These are phyloP conservation scores for Sungouiozyma intestinalis DNA, from an alignment of 805 yeast genomes.

Conservation along the genomic window DNA sequence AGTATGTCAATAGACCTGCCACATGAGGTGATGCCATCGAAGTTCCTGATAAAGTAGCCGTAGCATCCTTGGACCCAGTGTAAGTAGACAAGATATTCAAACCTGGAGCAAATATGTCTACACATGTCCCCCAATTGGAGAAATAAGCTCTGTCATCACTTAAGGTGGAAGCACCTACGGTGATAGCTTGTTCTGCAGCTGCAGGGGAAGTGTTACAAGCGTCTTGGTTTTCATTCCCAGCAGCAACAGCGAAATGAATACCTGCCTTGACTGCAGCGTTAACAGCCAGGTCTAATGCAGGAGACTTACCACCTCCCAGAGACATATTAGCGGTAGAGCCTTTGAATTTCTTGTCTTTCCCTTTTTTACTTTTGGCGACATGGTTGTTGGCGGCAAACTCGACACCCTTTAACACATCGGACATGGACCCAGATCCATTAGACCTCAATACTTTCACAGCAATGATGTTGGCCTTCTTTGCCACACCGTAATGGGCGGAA, in stretches of 20 bases:
- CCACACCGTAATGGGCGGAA: conserved; percentile 69
- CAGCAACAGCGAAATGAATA: conserved; percentile 88
- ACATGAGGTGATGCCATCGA: conserved; percentile 98
- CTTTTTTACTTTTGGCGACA: conserved; percentile 37
- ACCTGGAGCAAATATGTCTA: conserved; percentile 96
- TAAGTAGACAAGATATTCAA: conserved; percentile 76
- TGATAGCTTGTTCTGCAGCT: conserved; percentile 68
- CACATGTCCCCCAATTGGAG: conserved; percentile 93
- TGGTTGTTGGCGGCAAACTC: conserved; percentile 75
- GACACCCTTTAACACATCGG: conserved; percentile 77
- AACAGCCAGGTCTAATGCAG: conserved; percentile 77
- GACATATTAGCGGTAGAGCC: conserved; percentile 91
- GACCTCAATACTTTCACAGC: conserved; percentile 79
- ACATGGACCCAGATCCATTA: conserved; percentile 74
- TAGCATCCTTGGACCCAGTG: conserved; percentile 61
- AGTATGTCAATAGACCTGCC: conserved; percentile 84
- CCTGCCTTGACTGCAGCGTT: conserved; percentile 86
- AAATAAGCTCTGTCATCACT: conserved; percentile 88
- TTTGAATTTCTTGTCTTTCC: conserved; percentile 54
- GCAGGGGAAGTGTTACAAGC: conserved; percentile 94
- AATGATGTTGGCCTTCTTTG: conserved; percentile 66
- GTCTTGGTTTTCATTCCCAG: conserved; percentile 89
- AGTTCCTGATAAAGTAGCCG: conserved; percentile 85
- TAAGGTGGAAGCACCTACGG: conserved; percentile 91
- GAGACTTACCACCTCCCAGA: conserved; percentile 86